These are phyloP conservation scores for Mycena citricolor DNA, from an alignment of 1,284 basidiomycete species.

Conservation along the genomic window DNA sequence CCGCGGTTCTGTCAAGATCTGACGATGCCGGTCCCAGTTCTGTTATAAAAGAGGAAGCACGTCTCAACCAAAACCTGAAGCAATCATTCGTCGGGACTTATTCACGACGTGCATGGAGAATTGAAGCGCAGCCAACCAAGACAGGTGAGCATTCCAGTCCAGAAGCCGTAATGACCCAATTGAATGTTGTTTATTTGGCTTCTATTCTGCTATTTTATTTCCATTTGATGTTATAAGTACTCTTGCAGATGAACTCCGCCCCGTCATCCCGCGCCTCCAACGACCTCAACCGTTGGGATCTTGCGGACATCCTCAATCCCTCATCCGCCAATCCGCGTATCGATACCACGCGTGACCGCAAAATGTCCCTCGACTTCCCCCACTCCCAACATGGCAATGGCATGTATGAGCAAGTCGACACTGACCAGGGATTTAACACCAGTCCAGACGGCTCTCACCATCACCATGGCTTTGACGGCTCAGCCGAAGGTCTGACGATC, in stretches of 20 bases:
- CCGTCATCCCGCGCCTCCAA: conserved; percentile 30
- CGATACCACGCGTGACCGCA: conserved; percentile 35
- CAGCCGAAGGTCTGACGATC: conserved; percentile 31
- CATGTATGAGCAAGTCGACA: conserved; percentile 52
- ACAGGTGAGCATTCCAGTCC: no score
- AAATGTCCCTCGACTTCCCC: conserved; percentile 61
- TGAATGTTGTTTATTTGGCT: no score
- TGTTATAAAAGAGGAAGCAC: no score
- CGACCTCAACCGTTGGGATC: conserved; percentile 37
- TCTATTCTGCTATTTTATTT: no score
- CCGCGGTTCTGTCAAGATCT: conserved; percentile 15
- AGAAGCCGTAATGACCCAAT: no score
- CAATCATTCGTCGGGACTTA: no score
- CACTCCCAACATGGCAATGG: conserved; percentile 40
- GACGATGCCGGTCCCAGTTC: conserved; percentile 13
- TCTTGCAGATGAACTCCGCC: conserved; percentile 26
- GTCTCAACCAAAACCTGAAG: no score
- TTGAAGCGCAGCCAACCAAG: no score
- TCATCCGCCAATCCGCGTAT: conserved; percentile 23
- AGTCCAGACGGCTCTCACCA: conserved; percentile 37
- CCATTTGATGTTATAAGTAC: no score
- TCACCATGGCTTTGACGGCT: conserved; percentile 40
- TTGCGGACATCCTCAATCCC: conserved; percentile 49
- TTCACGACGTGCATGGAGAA: no score
- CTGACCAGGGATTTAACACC: conserved; percentile 45